These are phyloP conservation scores for Mucor lusitanicus DNA, from an alignment of 371 early-diverging fungal species.

Conservation along the genomic window DNA sequence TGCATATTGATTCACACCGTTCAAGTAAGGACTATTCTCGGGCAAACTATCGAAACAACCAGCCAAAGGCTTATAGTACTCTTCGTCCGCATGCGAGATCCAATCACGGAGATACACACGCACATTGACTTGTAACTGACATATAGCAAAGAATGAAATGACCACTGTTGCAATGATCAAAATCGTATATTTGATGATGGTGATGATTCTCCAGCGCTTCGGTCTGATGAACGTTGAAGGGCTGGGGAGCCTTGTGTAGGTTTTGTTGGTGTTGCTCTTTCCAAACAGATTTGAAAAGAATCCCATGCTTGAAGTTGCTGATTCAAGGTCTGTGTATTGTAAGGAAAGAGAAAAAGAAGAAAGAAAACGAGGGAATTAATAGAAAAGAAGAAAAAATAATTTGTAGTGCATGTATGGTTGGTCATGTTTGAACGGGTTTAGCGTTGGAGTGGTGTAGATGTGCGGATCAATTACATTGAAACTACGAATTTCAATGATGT, in stretches of 20 bases:
- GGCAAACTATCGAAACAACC: conserved; percentile 50
- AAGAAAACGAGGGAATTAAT: not conserved
- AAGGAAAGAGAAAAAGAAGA: not conserved
- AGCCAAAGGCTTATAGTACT: conserved; percentile 37
- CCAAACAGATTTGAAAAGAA: conserved; percentile 21
- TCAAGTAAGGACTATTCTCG: conserved; percentile 38
- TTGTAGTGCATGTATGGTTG: not conserved
- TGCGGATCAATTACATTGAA: not conserved
- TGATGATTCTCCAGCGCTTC: conserved; percentile 33
- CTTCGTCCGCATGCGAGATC: conserved; percentile 52
- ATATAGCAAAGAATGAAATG: conserved; percentile 40
- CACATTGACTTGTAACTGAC: conserved; percentile 49
- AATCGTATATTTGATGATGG: conserved; percentile 32
- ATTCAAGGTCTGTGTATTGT: not conserved
- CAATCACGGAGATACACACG: conserved; percentile 55
- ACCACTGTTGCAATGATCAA: conserved; percentile 17
- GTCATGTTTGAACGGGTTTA: not conserved
- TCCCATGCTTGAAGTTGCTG: conserved; percentile 6
- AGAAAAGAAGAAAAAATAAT: not conserved
- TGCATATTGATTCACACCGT: conserved; percentile 26
- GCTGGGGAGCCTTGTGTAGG: conserved; percentile 22
- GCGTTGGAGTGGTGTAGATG: not conserved
- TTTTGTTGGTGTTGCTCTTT: not conserved
- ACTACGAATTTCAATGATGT: not conserved
- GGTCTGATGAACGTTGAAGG: conserved; percentile 33